These are phyloP conservation scores for Lactarius akahatsu DNA, from an alignment of 768 basidiomycete genomes.

Conservation along the genomic window DNA sequence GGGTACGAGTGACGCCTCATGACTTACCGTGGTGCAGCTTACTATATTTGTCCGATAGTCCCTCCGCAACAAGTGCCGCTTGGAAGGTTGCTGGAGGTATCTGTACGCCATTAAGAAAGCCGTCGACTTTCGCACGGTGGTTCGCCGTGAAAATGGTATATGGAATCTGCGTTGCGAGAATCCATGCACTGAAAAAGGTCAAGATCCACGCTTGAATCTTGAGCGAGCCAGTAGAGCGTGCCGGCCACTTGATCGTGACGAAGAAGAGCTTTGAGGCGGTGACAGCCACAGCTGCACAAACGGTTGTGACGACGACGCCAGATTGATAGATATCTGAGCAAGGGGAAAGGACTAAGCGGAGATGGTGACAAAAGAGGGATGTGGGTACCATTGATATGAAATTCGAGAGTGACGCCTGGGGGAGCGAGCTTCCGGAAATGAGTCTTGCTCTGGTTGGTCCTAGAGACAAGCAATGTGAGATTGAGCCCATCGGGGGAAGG, in stretches of 20 bases:
- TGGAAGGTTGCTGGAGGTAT: constrained; percentile 43
- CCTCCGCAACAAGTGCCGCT: constrained; percentile 27
- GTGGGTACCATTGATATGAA: constrained; percentile 28
- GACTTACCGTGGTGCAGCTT: constrained; percentile 16
- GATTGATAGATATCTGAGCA: constrained; percentile 31
- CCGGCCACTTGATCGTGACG: constrained; percentile 31
- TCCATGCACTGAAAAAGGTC: constrained; percentile 45
- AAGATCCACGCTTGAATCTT: constrained; percentile 40
- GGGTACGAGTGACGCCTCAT: neutral
- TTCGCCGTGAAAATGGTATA: constrained; percentile 49
- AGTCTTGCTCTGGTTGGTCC: constrained; percentile 24
- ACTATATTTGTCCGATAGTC: constrained; percentile 15
- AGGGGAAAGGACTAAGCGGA: constrained; percentile 17
- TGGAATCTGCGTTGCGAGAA: constrained; percentile 50
- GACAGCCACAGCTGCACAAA: constrained; percentile 36
- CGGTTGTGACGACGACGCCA: constrained; percentile 24
- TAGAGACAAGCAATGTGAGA: neutral
- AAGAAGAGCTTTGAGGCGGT: constrained; percentile 37
- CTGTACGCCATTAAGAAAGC: constrained; percentile 38
- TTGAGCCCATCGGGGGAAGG: neutral
- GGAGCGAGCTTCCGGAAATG: constrained; percentile 13
- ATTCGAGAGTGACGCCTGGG: constrained; percentile 19
- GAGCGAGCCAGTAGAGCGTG: constrained; percentile 17
- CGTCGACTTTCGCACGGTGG: constrained; percentile 45
- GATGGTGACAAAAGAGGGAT: constrained; percentile 29